These are phyloP conservation scores for Kodamaea plutei DNA, from an alignment of 1,139 yeast genomes.

Conservation along the genomic window DNA sequence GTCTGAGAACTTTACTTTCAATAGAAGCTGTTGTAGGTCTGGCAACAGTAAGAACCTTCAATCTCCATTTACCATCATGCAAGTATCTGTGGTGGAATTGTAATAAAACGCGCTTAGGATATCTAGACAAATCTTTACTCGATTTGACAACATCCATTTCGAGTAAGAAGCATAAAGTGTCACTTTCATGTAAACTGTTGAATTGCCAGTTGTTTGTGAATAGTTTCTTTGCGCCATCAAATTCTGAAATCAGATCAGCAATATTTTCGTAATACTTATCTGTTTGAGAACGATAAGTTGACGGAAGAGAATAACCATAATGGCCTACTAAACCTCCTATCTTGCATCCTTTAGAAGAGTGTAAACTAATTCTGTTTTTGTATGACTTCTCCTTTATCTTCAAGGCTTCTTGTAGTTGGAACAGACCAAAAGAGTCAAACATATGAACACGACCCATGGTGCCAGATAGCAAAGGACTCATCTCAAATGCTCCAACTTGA, in stretches of 20 bases:
- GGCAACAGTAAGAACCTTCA: conserved; percentile 27
- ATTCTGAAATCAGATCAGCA: conserved; percentile 30
- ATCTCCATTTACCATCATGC: conserved; percentile 22
- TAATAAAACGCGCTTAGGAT: conserved; percentile 21
- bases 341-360: conserved; percentile 31
- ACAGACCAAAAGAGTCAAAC: conserved; percentile 23
- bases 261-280: too few relatives aligned
- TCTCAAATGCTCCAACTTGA: conserved; percentile 40
- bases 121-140: conserved; percentile 16
- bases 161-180: conserved; percentile 29
- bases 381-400: conserved; percentile 5
- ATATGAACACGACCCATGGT: conserved; percentile 30
- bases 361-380: conserved; percentile 19
- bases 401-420: conserved; percentile 16
- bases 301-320: conserved; percentile 33
- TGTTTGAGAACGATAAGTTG: conserved; percentile 25
- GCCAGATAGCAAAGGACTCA: conserved; percentile 27
- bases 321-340: too few relatives aligned
- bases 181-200: conserved; percentile 18
- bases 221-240: conserved; percentile 29
- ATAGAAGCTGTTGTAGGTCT: conserved; percentile 29
- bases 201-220: conserved; percentile 38
- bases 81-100: conserved; percentile 33
- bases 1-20: conserved; percentile 23
- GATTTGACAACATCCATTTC: conserved; percentile 30